phyloP scores from a whole-genome alignment of 352 stramenopile species.

The Globisporangium canariense region DNA sequence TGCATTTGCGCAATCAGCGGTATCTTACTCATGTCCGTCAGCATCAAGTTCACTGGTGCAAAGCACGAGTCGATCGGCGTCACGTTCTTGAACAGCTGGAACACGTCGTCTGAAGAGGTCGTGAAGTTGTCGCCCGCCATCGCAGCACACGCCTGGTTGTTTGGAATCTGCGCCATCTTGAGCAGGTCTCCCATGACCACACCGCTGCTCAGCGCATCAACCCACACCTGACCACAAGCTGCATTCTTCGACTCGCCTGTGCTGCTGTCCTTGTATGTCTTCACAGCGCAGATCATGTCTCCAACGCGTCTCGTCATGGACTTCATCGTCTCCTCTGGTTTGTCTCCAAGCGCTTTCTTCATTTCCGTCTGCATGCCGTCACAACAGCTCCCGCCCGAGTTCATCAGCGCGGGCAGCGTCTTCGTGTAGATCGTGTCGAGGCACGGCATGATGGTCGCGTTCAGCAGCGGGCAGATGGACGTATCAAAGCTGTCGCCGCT shows the following conservation, averaged over 20 bases:
- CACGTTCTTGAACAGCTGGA: slow-evolving; percentile 29
- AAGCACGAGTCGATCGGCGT: slow-evolving; percentile 33
- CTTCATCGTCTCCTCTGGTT: slow-evolving; percentile 21
- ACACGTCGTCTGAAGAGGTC: slow-evolving; percentile 20
- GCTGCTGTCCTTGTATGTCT: slow-evolving; percentile 10
- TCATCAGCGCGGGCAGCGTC: slow-evolving; percentile 25
- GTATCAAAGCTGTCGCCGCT: slow-evolving; percentile 16
- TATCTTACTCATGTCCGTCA: slow-evolving; percentile 30
- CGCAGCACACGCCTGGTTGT: slow-evolving; percentile 28
- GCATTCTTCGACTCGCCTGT: slow-evolving; percentile 19
- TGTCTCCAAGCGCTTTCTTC: slow-evolving; percentile 22
- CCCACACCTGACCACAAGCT: slow-evolving; percentile 23
- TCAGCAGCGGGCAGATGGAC: slow-evolving; percentile 30
- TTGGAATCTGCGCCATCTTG: slow-evolving; percentile 31
- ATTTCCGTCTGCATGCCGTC: slow-evolving; percentile 28
- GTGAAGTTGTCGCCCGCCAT: slow-evolving; percentile 33
- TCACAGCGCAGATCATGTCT: slow-evolving; percentile 31
- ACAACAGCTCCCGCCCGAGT: slow-evolving; percentile 27
- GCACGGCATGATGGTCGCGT: slow-evolving; percentile 32
- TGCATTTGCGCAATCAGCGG: slow-evolving; percentile 21
- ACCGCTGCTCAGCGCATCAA: slow-evolving; percentile 16
- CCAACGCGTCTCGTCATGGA: slow-evolving; percentile 20
- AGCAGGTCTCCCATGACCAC: slow-evolving; percentile 22
- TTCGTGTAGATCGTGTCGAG: slow-evolving; percentile 27
- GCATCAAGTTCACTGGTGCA: slow-evolving; percentile 30